Percentiles rank a stretch among this genome's conserved stretches.
Conservation (phyloP, 2,329 filamentous ascomycete species). For the Colletotrichum sp. region DNA sequence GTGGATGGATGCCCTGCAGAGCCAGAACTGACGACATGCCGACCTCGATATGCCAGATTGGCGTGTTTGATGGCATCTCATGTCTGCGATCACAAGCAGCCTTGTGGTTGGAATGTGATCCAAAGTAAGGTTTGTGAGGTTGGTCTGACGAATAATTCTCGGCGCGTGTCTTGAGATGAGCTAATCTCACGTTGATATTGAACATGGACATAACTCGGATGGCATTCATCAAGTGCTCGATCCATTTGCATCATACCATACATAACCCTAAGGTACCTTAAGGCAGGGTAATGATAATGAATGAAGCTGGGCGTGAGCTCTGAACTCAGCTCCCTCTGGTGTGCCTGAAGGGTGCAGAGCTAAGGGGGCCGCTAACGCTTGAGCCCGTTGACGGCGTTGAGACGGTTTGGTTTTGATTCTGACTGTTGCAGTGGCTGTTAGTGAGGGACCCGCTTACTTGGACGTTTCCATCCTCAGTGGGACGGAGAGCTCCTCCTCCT, state of each 20-base stretch:
- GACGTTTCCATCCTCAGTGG: not conserved
- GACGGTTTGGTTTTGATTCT: not conserved
- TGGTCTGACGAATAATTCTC: not conserved
- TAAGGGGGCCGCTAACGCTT: not conserved
- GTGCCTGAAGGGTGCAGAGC: not conserved
- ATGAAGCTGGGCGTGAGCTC: not conserved
- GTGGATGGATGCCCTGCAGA: not conserved
- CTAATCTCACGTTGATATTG: not conserved
- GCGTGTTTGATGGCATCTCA: not conserved
- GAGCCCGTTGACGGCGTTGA: slow-evolving; percentile 12
- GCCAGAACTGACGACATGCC: not conserved
- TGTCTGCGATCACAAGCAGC: not conserved
- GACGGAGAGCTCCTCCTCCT: not conserved
- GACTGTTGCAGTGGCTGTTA: not conserved
- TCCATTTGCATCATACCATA: not conserved
- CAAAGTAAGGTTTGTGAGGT: not conserved
- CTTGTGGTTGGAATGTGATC: not conserved
- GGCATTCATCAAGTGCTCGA: not conserved
- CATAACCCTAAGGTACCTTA: not conserved
- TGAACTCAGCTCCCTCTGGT: not conserved
- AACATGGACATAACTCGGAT: not conserved
- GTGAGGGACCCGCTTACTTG: not conserved
- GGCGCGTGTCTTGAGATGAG: not conserved
- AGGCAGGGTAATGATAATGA: not conserved
- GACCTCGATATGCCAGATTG: not conserved